phyloP scores from a whole-genome alignment of 331 rosid genomes.

The Erythrophleum ivorense region DNA sequence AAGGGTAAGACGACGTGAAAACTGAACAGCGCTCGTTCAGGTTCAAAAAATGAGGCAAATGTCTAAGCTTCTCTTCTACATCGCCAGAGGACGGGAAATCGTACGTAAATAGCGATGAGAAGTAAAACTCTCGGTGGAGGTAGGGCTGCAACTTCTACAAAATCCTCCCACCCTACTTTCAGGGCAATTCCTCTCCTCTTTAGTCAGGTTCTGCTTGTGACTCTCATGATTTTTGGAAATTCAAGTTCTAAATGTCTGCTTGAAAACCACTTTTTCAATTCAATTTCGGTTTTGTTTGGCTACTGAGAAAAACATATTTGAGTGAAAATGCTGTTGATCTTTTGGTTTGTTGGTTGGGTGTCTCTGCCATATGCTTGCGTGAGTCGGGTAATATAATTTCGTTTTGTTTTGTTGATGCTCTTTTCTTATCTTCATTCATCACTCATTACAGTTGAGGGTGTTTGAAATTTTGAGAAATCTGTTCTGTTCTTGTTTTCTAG shows the following conservation, averaged over 20 bases:
- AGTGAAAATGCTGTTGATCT: background rate
- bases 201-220: conserved; percentile 26
- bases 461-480: background rate
- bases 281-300: background rate
- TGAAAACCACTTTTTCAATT: too few species aligned
- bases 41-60: background rate
- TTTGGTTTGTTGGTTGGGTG: background rate
- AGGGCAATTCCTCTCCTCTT: conserved; percentile 33
- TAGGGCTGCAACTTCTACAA: background rate
- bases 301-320: background rate
- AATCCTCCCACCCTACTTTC: background rate
- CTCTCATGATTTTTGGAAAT: background rate
- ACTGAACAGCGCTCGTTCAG: background rate
- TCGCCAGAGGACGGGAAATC: background rate
- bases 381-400: background rate
- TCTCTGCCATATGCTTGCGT: background rate
- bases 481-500: background rate
- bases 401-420: background rate
- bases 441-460: background rate
- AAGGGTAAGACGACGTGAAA: background rate
- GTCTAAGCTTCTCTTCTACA: background rate
- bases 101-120: conserved; percentile 3
- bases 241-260: background rate
- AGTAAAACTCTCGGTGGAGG: background rate
- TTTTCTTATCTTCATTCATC: background rate